Evolutionary conservation across 73 alveolate species (phyloP).

Genomic region (Halteria grandinella): DNA sequence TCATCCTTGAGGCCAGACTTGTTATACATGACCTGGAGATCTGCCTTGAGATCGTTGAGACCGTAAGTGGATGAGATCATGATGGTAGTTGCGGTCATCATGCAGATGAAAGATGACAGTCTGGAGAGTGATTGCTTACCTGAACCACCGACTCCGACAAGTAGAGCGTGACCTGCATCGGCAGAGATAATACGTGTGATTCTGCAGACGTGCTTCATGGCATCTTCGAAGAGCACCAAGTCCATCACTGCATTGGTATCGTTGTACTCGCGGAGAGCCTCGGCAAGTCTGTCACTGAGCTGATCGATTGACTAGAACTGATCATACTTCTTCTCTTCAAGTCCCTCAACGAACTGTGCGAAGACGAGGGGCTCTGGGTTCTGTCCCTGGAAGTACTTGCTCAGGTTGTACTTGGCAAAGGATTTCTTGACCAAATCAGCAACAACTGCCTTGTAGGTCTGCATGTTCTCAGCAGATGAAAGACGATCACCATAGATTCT

Average conservation of each 20-base stretch:
- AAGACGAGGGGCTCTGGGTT: conserved; percentile 98
- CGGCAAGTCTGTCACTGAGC: conserved; percentile 72
- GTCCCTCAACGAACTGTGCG: conserved; percentile 98
- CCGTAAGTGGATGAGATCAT: conserved; percentile 96
- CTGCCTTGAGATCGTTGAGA: conserved; percentile 97
- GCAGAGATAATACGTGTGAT: conserved; percentile 96
- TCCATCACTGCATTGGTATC: conserved; percentile 99
- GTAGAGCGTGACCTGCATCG: conserved; percentile 99
- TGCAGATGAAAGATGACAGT: conserved; percentile 95
- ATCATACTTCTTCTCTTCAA: conserved; percentile 84
- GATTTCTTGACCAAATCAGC: conserved; percentile 81
- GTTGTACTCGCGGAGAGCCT: conserved; percentile 98
- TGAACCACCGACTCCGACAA: conserved; percentile 99
- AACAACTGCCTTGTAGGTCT: conserved; percentile 76
- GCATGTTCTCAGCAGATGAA: conserved; percentile 89
- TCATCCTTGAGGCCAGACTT: conserved; percentile 97
- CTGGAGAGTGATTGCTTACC: conserved; percentile 99
- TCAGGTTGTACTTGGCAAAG: conserved; percentile 81
- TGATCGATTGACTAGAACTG: conserved; percentile 61
- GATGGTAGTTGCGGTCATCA: conserved; percentile 79
- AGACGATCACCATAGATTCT: conserved; percentile 99
- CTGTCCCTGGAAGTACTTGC: conserved; percentile 89
- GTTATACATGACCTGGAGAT: conserved; percentile 96
- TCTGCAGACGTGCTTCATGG: conserved; percentile 99
- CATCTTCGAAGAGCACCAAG: conserved; percentile 99